Base-by-base conservation (phyloP, 371 early-diverging fungal genomes). In the Smittium mucronatum region DNA sequence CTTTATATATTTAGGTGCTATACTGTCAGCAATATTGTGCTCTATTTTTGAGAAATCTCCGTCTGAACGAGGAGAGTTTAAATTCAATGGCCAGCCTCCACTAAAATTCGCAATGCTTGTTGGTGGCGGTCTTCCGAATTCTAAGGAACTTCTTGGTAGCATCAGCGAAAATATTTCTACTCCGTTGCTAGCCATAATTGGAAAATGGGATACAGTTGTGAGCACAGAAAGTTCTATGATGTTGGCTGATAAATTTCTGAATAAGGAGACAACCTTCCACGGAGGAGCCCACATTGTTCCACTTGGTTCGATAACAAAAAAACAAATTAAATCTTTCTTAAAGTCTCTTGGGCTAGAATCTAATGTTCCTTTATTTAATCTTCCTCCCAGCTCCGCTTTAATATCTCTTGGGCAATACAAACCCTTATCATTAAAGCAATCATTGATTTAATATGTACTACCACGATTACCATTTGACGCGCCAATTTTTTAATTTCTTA, bases 201-300 rank as follows among this genome's bases (percentile, higher is more conserved):
- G 65, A 11, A 65, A 65, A 33, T 65, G 65, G 65, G 65, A 65
- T 33, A 65, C 65, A 11, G 65, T 65, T 15, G 65, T 65, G 15
- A n/a, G 34, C n/a, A 32, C 26, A n/a, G 65, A 65, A 21, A 2
- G 65, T n/a, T 65, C 65, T n/a, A n/a, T 65, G 65, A 28, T 65
- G 65, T n/a, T 65, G 2, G 65, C 65, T 5, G 65, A 65, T 5
- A 21, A n/a, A 2, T 65, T 5, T 33, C 2, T 5, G 8, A 36
- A 21, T n/a, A 15, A 32, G 5, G 5, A 21, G 2, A 34, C 34
- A 5, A n/a, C 34, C 5, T 34, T 11, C n/a, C 36, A 34, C 36
- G 65, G 34, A 33, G 65, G 65, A 21, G 65, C 34, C n/a, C 65
- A 65, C 34, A 33, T 65, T 33, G 34, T 65, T 65, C 65, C 65